A percentile compares a stretch with the other conserved stretches of the same genome.
Evolutionary conservation across 2,329 filamentous ascomycete genomes (phyloP).

Genomic region (Elsinoe batatas): DNA sequence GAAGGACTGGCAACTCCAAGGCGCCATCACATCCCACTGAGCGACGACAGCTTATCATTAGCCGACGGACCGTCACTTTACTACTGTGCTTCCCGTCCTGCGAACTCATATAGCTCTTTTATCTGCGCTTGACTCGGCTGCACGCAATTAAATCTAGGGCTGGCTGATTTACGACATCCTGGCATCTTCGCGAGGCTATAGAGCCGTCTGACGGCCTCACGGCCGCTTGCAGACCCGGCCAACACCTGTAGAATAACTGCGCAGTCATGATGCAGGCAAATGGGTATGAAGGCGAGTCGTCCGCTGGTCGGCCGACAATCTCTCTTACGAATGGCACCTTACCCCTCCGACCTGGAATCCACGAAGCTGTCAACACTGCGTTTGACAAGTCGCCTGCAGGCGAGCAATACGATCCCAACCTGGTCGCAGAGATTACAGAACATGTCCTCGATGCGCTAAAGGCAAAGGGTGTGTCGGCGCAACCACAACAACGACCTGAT

Average conservation of each 20-base stretch:
- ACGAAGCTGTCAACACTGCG: slow-evolving; percentile 48
- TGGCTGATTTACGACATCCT: slow-evolving; percentile 8
- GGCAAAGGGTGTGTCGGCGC: slow-evolving; percentile 13
- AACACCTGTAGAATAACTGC: neutral
- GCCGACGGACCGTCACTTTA: neutral
- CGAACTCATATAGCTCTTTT: neutral
- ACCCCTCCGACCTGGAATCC: slow-evolving; percentile 28
- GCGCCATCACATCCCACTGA: slow-evolving; percentile 3
- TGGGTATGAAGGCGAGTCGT: slow-evolving; percentile 10
- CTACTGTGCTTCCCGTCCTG: neutral
- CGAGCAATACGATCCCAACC: slow-evolving; percentile 46
- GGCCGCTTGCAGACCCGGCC: slow-evolving; percentile 8
- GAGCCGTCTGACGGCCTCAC: slow-evolving; percentile 13
- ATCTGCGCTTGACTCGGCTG: slow-evolving; percentile 5
- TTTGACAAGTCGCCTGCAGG: slow-evolving; percentile 43
- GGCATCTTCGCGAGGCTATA: slow-evolving; percentile 6
- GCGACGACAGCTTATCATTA: slow-evolving; percentile 9
- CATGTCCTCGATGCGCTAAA: slow-evolving; percentile 37
- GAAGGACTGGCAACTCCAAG: neutral
- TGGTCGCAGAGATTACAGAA: slow-evolving; percentile 53
- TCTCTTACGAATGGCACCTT: neutral
- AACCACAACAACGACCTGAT: slow-evolving; percentile 15
- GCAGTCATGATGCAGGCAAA: slow-evolving; percentile 11
- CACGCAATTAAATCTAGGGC: neutral
- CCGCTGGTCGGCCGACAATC: slow-evolving; percentile 5